Evolutionary conservation across 192 early-diverging fungal species (phyloP).

Genomic region (Coemansia sp.): DNA sequence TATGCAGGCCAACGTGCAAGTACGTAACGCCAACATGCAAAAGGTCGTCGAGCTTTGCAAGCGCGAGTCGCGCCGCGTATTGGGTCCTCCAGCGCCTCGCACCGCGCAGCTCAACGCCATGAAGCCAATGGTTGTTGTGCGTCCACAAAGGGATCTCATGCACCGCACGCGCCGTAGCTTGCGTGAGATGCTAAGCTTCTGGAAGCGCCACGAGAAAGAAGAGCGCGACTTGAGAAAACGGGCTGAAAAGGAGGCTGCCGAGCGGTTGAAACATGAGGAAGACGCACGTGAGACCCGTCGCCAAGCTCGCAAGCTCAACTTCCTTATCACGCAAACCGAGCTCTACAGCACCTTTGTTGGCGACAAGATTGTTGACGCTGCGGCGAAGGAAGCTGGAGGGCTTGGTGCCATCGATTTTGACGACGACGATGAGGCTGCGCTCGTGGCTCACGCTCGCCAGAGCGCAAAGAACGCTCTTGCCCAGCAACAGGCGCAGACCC

Average conservation of each 20-base stretch:
- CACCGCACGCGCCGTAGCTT: constrained; percentile 63
- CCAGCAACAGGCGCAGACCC: constrained; percentile 64
- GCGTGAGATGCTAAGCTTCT: constrained; percentile 84
- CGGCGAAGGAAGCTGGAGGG: constrained; percentile 4
- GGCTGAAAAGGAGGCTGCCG: constrained; percentile 83
- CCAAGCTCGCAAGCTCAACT: constrained; percentile 88
- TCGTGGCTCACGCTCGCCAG: constrained; percentile 67
- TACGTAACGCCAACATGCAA: constrained; percentile 62
- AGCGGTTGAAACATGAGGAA: constrained; percentile 75
- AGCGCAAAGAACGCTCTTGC: constrained; percentile 78
- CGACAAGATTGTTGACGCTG: constrained; percentile 63
- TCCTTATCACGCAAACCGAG: constrained; percentile 90
- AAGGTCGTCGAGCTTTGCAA: constrained; percentile 72
- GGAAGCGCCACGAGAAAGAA: constrained; percentile 90
- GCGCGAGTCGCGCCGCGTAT: constrained; percentile 67
- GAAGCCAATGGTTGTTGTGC: constrained; percentile 25
- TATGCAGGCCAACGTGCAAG: constrained; percentile 30
- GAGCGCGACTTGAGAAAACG: constrained; percentile 86
- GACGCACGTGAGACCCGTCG: constrained; percentile 78
- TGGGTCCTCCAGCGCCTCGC: constrained; percentile 45
- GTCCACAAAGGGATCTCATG: constrained; percentile 62
- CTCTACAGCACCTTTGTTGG: constrained; percentile 92
- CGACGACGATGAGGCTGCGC: constrained; percentile 67
- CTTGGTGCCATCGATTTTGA: constrained; percentile 79
- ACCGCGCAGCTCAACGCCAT: constrained; percentile 34